Evolutionary conservation across 2,329 filamentous ascomycete species (phyloP).

Genomic region (Alternaria arbusti): DNA sequence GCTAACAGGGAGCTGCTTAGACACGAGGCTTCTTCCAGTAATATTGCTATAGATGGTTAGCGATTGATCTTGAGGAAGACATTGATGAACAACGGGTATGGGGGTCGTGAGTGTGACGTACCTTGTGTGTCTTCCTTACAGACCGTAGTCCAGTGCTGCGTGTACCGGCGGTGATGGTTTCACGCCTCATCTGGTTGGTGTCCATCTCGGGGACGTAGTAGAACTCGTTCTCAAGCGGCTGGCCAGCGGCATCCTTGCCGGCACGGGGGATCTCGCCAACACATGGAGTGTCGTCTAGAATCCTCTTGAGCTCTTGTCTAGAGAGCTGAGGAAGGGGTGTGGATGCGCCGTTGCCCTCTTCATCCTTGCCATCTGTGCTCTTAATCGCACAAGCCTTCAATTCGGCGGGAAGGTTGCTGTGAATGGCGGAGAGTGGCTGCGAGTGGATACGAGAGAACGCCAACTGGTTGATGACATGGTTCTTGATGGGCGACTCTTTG

Average conservation of each 20-base stretch:
- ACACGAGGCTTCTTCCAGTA: slow-evolving; percentile 69
- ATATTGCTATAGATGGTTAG: slow-evolving; percentile 64
- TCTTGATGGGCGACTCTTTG: slow-evolving; percentile 63
- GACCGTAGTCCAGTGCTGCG: slow-evolving; percentile 87
- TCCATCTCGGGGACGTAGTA: slow-evolving; percentile 94
- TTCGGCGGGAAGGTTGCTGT: slow-evolving; percentile 79
- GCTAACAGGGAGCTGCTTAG: slow-evolving; percentile 14
- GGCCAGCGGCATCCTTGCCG: slow-evolving; percentile 95
- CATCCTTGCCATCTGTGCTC: slow-evolving; percentile 26
- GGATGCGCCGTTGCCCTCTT: slow-evolving; percentile 22
- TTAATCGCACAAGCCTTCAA: slow-evolving; percentile 48
- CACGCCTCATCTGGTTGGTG: slow-evolving; percentile 75
- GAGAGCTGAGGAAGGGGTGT: slow-evolving; percentile 38
- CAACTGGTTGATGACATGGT: slow-evolving; percentile 93
- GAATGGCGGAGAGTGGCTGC: slow-evolving; percentile 85
- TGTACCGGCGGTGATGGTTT: slow-evolving; percentile 83
- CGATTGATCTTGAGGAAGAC: neutral
- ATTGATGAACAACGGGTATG: neutral
- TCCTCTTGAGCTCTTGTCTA: slow-evolving; percentile 64
- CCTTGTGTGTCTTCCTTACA: slow-evolving; percentile 97
- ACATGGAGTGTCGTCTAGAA: slow-evolving; percentile 77
- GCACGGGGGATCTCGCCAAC: slow-evolving; percentile 88
- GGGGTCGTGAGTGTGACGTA: slow-evolving; percentile 52
- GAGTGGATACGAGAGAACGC: slow-evolving; percentile 93
- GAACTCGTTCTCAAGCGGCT: slow-evolving; percentile 92